A percentile compares a stretch with the other conserved stretches of the same genome.
phyloP scores from a whole-genome alignment of 768 basidiomycete species.

The Dictyophora rubrovolvata region DNA sequence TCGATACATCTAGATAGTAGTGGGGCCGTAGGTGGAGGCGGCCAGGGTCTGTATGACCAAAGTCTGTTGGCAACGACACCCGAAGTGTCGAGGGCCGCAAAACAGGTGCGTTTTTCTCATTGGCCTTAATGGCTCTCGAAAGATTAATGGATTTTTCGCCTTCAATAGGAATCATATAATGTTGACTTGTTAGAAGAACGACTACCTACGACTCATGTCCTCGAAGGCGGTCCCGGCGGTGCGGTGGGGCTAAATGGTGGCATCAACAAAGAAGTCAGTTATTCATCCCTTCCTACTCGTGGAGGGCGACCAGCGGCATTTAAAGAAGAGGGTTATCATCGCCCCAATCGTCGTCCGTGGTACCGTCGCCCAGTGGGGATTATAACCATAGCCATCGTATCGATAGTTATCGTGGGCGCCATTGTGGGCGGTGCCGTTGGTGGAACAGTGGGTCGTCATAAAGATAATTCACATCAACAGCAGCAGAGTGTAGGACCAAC shows the following conservation, averaged over 20 bases:
- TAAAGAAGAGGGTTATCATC: not conserved
- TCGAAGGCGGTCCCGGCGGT: not conserved
- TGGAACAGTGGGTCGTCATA: conserved; percentile 29
- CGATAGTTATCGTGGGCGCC: conserved; percentile 36
- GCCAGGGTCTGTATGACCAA: conserved; percentile 1
- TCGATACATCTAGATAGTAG: not conserved
- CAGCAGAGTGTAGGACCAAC: not conserved
- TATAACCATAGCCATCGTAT: conserved; percentile 26
- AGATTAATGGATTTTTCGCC: not conserved
- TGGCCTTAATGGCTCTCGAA: not conserved
- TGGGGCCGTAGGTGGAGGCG: not conserved
- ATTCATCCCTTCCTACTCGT: not conserved
- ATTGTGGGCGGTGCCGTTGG: conserved; percentile 53
- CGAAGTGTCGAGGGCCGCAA: conserved; percentile 5
- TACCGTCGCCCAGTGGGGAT: conserved; percentile 40
- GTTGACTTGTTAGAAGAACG: conserved; percentile 8
- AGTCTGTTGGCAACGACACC: conserved; percentile 4
- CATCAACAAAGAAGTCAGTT: not conserved
- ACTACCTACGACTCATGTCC: not conserved
- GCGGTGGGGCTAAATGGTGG: not conserved
- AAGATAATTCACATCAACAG: not conserved
- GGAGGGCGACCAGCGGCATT: not conserved
- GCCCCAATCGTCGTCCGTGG: conserved; percentile 25
- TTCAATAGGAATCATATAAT: conserved; percentile 11
- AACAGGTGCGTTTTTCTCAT: not conserved